These are phyloP conservation scores for Fusarium bactridioides DNA, from an alignment of 2,329 filamentous ascomycete genomes.

Conservation along the genomic window DNA sequence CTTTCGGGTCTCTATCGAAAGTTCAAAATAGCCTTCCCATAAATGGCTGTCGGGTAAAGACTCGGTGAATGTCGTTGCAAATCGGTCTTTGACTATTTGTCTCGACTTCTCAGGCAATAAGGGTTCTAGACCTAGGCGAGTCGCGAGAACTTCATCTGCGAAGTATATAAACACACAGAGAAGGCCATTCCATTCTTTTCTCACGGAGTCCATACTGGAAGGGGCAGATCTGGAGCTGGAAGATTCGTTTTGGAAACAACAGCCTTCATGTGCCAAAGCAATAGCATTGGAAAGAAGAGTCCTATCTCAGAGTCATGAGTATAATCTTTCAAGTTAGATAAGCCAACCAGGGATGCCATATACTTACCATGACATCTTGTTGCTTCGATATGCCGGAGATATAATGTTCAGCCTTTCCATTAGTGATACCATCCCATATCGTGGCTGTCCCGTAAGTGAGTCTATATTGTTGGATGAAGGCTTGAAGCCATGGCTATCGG, in stretches of 20 bases:
- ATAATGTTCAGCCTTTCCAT: conserved; percentile 30
- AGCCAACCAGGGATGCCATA: not conserved
- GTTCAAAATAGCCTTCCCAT: conserved; percentile 25
- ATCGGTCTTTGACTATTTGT: conserved; percentile 16
- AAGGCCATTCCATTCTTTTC: conserved; percentile 20
- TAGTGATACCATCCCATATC: conserved; percentile 23
- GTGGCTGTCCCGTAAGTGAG: conserved; percentile 11
- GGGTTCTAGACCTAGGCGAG: conserved; percentile 16
- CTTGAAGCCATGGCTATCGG: not conserved
- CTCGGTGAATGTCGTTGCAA: conserved; percentile 19
- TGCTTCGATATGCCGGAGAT: conserved; percentile 25
- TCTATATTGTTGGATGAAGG: not conserved
- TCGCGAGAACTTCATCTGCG: conserved; percentile 13
- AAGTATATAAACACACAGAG: conserved; percentile 28
- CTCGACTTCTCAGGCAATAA: conserved; percentile 21
- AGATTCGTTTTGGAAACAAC: conserved; percentile 18
- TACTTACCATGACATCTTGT: conserved; percentile 30
- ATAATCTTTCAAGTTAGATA: not conserved
- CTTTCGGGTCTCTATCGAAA: conserved; percentile 11
- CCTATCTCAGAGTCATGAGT: not conserved
- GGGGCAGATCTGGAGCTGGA: not conserved
- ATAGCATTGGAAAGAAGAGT: conserved; percentile 29
- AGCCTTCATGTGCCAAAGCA: conserved; percentile 19
- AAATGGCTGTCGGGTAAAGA: conserved; percentile 8
- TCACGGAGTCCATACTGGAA: not conserved